Evolutionary conservation across 208 protist species (phyloP).

Genomic region (Trypanosoma avium): DNA sequence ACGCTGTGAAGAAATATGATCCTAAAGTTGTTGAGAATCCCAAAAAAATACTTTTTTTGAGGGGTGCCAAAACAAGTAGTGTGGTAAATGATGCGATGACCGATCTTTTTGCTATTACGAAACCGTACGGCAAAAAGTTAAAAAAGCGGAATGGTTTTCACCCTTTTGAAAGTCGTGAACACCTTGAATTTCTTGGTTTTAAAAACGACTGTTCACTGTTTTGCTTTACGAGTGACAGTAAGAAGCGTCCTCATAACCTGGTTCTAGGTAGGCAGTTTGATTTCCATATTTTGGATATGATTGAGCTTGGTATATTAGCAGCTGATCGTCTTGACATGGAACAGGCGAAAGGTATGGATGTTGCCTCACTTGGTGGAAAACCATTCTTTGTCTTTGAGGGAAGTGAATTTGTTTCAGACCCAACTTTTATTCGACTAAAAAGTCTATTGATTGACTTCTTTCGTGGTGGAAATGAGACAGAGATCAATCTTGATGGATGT

Average conservation of each 20-base stretch:
- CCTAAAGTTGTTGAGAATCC: constrained; percentile 87
- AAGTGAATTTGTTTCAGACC: constrained; percentile 69
- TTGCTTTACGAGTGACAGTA: constrained; percentile 81
- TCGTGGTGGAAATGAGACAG: constrained; percentile 58
- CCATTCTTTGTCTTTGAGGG: constrained; percentile 90
- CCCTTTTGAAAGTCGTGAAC: constrained; percentile 83
- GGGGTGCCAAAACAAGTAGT: constrained; percentile 56
- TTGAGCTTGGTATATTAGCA: constrained; percentile 83
- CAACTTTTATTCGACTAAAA: constrained; percentile 71
- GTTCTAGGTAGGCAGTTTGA: constrained; percentile 87
- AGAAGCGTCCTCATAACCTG: constrained; percentile 90
- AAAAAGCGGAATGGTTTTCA: constrained; percentile 84
- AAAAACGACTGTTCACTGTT: constrained; percentile 93
- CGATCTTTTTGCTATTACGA: constrained; percentile 76
- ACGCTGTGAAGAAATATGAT: constrained; percentile 80
- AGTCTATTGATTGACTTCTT: constrained; percentile 89
- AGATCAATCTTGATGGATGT: constrained; percentile 75
- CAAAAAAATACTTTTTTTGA: constrained; percentile 78
- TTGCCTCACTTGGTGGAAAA: constrained; percentile 72
- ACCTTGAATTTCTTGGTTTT: constrained; percentile 88
- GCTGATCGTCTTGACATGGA: constrained; percentile 74
- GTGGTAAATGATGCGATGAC: constrained; percentile 71
- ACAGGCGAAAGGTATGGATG: constrained; percentile 42
- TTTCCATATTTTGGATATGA: constrained; percentile 90
- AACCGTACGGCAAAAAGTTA: constrained; percentile 78